Conservation (phyloP, 2,329 filamentous ascomycete genomes). For the Aspergillus thermomutatus region DNA sequence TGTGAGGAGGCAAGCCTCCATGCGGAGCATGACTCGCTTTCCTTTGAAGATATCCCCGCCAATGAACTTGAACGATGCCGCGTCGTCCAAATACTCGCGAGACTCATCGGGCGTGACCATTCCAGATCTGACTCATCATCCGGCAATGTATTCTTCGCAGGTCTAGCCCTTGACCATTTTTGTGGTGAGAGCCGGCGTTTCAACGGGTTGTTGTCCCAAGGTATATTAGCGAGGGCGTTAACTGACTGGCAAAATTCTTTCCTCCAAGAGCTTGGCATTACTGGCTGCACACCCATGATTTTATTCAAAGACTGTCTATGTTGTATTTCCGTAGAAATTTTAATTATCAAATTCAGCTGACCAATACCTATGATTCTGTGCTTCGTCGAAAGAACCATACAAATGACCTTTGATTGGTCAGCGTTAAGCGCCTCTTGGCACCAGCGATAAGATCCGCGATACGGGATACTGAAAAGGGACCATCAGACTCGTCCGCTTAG, state of each 20-base stretch:
- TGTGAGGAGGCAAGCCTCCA: conserved; percentile 39
- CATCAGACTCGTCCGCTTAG: neutral
- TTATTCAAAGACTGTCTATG: conserved; percentile 1
- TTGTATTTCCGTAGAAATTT: neutral
- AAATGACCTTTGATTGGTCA: neutral
- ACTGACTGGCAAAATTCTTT: neutral
- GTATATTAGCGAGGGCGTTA: conserved; percentile 1
- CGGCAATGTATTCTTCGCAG: conserved; percentile 38
- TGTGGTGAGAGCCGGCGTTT: neutral
- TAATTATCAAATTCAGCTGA: neutral
- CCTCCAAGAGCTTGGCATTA: neutral
- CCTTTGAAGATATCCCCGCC: conserved; percentile 57
- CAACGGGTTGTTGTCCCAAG: neutral
- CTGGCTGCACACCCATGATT: neutral
- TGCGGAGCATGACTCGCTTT: conserved; percentile 31
- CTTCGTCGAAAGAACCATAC: neutral
- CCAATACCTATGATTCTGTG: neutral
- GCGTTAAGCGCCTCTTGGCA: conserved; percentile 12
- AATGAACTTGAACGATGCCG: conserved; percentile 40
- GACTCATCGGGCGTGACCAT: conserved; percentile 42
- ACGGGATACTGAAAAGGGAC: neutral
- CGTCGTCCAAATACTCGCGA: conserved; percentile 41
- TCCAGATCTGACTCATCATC: conserved; percentile 57
- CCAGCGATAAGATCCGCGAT: conserved; percentile 11
- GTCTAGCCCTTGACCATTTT: conserved; percentile 8